phyloP scores from a whole-genome alignment of 495 filamentous ascomycete genomes.

The Rusavskia elegans region DNA sequence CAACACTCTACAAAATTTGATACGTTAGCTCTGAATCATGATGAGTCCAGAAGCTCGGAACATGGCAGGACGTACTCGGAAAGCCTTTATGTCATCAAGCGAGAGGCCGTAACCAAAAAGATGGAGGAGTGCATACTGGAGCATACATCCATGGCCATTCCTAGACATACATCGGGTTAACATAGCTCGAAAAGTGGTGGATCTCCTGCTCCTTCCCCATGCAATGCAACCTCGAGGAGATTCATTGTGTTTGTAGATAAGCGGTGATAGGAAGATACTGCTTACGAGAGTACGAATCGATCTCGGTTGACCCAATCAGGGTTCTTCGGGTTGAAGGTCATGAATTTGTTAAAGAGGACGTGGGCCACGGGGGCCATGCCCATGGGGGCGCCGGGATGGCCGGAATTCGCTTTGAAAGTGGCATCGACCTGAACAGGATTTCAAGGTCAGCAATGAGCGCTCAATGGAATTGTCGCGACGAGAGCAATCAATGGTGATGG shows the following conservation, averaged over 20 bases:
- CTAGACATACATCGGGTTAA: conserved; percentile 28
- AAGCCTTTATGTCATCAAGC: conserved; percentile 84
- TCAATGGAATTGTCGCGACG: neutral
- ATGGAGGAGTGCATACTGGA: conserved; percentile 96
- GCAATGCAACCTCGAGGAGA: no score
- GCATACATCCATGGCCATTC: conserved; percentile 98
- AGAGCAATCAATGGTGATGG: neutral
- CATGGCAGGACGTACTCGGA: conserved; percentile 56
- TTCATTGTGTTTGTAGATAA: no score
- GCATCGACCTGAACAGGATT: conserved; percentile 71
- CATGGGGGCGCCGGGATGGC: conserved; percentile 98
- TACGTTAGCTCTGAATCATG: neutral
- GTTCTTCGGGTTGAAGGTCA: conserved; percentile 99
- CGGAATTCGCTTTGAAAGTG: conserved; percentile 86
- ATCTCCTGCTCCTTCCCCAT: neutral
- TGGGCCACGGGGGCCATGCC: conserved; percentile 96
- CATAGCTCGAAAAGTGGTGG: neutral
- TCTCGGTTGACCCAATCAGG: conserved; percentile 93
- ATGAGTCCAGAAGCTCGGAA: neutral
- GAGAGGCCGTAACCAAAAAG: conserved; percentile 78
- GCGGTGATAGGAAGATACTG: conserved; percentile 12
- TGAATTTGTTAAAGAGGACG: conserved; percentile 96
- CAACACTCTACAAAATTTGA: conserved; percentile 39
- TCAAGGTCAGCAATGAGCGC: neutral
- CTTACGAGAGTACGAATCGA: conserved; percentile 97